Base-by-base conservation (phyloP, 805 yeast species). In the Teunomyces lycoperdinae region DNA sequence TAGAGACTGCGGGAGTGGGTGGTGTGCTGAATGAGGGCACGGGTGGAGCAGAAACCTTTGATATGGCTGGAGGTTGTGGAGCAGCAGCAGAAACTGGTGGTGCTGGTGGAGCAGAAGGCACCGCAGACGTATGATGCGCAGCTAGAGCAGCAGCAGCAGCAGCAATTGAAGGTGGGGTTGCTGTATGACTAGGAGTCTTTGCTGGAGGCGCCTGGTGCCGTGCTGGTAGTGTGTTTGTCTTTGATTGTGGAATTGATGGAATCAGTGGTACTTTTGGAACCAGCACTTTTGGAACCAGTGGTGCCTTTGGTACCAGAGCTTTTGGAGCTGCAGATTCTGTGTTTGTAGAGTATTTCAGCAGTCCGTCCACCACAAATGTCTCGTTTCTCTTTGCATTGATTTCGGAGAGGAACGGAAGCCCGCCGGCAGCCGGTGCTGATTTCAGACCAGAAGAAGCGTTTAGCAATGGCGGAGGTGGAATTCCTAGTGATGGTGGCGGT, bases 341-440 rank as follows among this genome's bases (percentile, higher is more conserved):
- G 33, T 27, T 8, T 40, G 59, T 43, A 7, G 58, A 48, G 27
- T 42, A 42, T 5, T 51, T 42, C 17, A 63, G 49, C 7, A 60
- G 43, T 2, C 63, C 76, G 29, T 69, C 76, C n/a, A 76, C 73
- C 32, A 73, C 78, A 56, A 67, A 67, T 24, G 71, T 54, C 13
- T 77, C 80, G 48, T 73, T 77, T 51, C 83, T 66, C 51, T 74
- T 72, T 30, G 68, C 72, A 54, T 76, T 77, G 45, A 79, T 78
- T 50, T 79, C 77, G 3, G 77, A 73, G 9, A 79, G 63, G 56
- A 78, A 77, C 4, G 83, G 82, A n/a, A 77, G 57, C 2, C 45
- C 50, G 1, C 77, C 74, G 2, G 74, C 77, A 9, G 60, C 54
- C 57, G 47, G 57, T 13, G 34, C 57, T 33, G 38, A 64, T 32